Evolutionary conservation across 192 early-diverging fungal species (phyloP), one percentile per base, ranked within the genome.

Genomic region (Coemansia guatemalensis): DNA sequence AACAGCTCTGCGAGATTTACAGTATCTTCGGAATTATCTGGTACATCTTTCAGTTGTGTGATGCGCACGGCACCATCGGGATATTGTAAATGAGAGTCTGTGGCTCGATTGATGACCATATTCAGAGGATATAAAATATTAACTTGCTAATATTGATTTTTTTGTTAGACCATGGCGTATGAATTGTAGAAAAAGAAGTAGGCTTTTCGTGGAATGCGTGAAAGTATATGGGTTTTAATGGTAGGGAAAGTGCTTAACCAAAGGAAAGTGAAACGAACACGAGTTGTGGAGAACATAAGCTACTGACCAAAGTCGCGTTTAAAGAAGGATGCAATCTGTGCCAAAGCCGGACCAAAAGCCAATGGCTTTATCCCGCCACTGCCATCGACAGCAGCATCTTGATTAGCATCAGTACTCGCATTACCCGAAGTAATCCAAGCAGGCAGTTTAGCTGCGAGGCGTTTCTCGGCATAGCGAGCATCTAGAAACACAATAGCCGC

Each of bases 401-500:
- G 3, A 32, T 8, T 32, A 8, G 30, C 30, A 32, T 32, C 8
- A 32, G 30, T 32, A 32, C 8, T 32, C 8, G 3, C 8, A 8
- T 32, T 32, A 5, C 30, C 30, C 3, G 30, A 32, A 4, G 52
- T 26, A n/a, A 91, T 84, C 92, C 92, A 93, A 44, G 78, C 78
- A 2, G 92, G 90, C 21, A 93, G 75, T 30, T 82, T 78, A 18
- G 59, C n/a, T 2, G 78, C 59, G 30, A 84, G 85, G 5, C 72
- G 53, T 1, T 65, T 23, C 22, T 78, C 72, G 0, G 78, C 72
- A 69, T 89, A 89, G 1, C 89, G 70, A 21, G 72, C 52, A 57
- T 96, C 96, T 29, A 96, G 53, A 39, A 98, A 73, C 3, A 93
- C 66, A 52, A 98, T 90, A 1, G 87, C 86, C 0, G 95, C 92